Evolutionary conservation across 768 basidiomycete genomes (phyloP), one percentile per base, ranked within the genome.

Genomic region (Termitomyces sp.): DNA sequence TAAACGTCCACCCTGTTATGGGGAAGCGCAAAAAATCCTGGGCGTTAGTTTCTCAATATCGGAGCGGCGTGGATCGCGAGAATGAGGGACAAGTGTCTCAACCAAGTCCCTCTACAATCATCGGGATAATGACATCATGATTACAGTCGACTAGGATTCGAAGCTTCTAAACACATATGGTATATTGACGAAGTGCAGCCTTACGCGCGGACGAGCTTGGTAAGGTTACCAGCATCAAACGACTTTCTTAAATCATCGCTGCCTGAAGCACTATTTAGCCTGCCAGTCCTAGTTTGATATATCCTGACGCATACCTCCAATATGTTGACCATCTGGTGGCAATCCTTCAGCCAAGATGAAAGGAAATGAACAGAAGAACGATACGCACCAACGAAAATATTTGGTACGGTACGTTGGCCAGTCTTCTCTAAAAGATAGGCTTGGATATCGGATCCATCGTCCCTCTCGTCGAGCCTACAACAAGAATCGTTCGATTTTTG

Each of bases 351-450:
- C 46, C 12, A 24, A 27, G 7, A n/a, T 40, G 5, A 18, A 43
- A 43, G 18, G 24, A 22, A 16, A 14, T n/a, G 5, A 58, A n/a
- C 34, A 49, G 8, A 18, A 39, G 14, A 7, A 36, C n/a, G 34
- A 33, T 39, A 75, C 79, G 78, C 59, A 90, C 88, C 81, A 67
- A 93, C 80, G 74, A 90, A 93, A 57, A 90, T 79, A 66, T 85
- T 89, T 32, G 91, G 91, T 5, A 93, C 91, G 12, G 87, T 87
- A 22, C 81, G 70, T 63, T 88, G 91, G 0, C 78, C 79, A 0
- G 88, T 89, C 79, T 84, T 87, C 63, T 80, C 55, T 2, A 12
- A 22, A 4, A 94, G 76, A 64, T 91, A 92, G 22, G 71, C 64
- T 67, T 93, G 91, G 56, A 93, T 89, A 0, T 66, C 83, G 18